Conservation (phyloP, 352 stramenopile species). For the Blastocystis sp. region DNA sequence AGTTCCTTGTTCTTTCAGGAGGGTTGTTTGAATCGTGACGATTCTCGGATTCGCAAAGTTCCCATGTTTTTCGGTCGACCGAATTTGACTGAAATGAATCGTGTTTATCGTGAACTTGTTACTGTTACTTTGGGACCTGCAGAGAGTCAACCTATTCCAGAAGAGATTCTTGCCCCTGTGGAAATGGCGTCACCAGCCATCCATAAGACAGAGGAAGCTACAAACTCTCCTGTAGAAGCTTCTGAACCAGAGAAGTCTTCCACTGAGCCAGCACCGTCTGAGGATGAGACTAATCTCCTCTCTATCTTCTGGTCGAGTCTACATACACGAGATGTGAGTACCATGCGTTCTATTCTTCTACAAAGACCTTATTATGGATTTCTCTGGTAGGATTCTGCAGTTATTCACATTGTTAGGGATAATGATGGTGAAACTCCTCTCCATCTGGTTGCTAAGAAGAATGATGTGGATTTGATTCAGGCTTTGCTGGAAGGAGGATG, state of each 20-base stretch:
- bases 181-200: background rate
- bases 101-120: conserved; percentile 42
- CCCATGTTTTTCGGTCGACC: conserved; percentile 76
- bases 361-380: background rate
- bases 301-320: conserved; percentile 59
- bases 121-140: conserved; percentile 73
- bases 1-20: conserved; percentile 26
- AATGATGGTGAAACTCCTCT: conserved; percentile 72
- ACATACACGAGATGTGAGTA: conserved; percentile 64
- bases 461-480: conserved; percentile 67
- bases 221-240: background rate
- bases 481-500: conserved; percentile 72
- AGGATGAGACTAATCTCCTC: background rate
- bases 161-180: background rate
- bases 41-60: conserved; percentile 73
- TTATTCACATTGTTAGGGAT: conserved; percentile 68
- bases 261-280: background rate
- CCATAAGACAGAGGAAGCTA: background rate
- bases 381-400: conserved; percentile 19
- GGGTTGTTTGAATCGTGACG: conserved; percentile 64
- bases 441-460: conserved; percentile 71
- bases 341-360: conserved; percentile 67
- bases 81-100: conserved; percentile 73
- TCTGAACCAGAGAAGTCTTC: background rate
- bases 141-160: conserved; percentile 69